Conservation (phyloP, 139 green algal species). For the Chlamydomonas sphaeroides region DNA sequence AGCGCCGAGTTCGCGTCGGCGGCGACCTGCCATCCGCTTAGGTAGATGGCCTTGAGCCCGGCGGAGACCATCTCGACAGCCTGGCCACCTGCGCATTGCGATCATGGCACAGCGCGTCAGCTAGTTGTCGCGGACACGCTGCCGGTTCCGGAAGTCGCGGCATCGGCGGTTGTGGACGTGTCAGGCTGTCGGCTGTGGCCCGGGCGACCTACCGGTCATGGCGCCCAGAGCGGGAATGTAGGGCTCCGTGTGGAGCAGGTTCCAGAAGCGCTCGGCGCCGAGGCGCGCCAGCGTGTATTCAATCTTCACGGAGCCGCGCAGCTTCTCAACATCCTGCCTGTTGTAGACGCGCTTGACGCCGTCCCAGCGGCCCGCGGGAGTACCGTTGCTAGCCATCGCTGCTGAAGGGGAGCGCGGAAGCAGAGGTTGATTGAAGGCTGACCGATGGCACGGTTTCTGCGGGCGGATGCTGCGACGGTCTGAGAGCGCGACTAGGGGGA, state of each 20-base stretch:
- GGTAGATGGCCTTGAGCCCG: conserved; percentile 92
- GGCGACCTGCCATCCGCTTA: conserved; percentile 90
- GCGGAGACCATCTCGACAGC: conserved; percentile 61
- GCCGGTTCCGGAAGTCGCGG: too few relatives aligned
- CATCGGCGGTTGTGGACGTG: too few relatives aligned
- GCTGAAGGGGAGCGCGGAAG: too few relatives aligned
- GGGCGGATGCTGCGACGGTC: too few relatives aligned
- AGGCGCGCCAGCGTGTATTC: conserved; percentile 74
- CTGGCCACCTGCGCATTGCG: conserved; percentile 70
- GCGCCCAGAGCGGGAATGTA: conserved; percentile 84
- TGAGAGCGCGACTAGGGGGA: too few relatives aligned
- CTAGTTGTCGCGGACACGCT: too few relatives aligned
- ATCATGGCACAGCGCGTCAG: too few relatives aligned
- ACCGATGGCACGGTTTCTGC: too few relatives aligned
- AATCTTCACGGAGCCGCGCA: conserved; percentile 78
- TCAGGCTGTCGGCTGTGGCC: too few relatives aligned
- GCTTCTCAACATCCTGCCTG: conserved; percentile 69
- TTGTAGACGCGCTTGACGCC: conserved; percentile 60
- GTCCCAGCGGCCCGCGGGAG: conserved; percentile 45
- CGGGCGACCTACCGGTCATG: conserved; percentile 69
- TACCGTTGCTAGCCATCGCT: conserved; percentile 21
- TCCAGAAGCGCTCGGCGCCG: conserved; percentile 82
- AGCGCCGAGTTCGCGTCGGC: conserved; percentile 77
- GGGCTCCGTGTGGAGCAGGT: conserved; percentile 72
- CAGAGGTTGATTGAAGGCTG: too few relatives aligned